These are phyloP conservation scores for Pelagophyceae sp. DNA, from an alignment of 352 stramenopile species.

Conservation along the genomic window DNA sequence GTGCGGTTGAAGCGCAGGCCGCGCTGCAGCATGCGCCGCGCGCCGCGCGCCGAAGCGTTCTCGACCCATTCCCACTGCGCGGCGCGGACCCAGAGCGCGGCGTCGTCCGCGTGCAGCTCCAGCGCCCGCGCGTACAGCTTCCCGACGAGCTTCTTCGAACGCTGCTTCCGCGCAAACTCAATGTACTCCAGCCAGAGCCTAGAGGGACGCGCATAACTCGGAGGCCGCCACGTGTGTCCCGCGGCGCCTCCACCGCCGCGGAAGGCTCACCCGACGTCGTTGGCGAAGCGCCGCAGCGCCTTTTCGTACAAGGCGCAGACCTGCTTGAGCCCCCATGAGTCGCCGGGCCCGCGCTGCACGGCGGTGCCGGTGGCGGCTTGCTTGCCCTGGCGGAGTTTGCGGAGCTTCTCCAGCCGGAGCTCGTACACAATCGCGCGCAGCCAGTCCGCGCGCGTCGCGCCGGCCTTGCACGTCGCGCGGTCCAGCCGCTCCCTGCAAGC, in stretches of 20 bases:
- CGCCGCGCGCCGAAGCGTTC: background rate
- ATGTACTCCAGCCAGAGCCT: conserved; percentile 10
- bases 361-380: background rate
- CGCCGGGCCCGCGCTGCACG: background rate
- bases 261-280: background rate
- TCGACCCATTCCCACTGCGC: background rate
- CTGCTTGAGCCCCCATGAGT: background rate
- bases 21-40: conserved; percentile 6
- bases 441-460: background rate
- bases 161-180: background rate
- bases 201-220: too few species aligned
- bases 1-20: background rate
- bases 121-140: background rate
- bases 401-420: background rate
- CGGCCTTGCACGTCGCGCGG: background rate
- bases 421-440: background rate
- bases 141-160: background rate
- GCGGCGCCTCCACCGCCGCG: too few species aligned
- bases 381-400: background rate
- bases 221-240: background rate
- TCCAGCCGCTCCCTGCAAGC: background rate
- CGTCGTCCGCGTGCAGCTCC: background rate
- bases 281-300: background rate
- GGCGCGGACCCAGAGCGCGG: background rate
- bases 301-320: background rate